Evolutionary conservation across 176 grass and related monocot genomes (phyloP), one percentile per base, ranked within the genome.

Genomic region (Rhynchospora breviuscula): DNA sequence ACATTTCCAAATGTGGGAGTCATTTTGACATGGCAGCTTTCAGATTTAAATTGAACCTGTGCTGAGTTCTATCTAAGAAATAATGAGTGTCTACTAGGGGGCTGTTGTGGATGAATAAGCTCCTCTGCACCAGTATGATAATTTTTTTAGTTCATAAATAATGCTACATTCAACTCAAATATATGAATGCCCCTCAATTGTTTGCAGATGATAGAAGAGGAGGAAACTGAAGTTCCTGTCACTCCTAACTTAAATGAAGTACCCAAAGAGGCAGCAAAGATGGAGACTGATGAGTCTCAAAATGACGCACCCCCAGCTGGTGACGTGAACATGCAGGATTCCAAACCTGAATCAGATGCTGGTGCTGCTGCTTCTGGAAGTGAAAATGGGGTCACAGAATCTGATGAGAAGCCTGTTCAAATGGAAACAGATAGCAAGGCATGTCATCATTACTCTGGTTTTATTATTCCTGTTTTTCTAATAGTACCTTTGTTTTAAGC

Each of bases 391-490:
- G 57, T 81, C 67, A 85, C 84, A 51, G 72, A 87, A 67, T 74
- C 85, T 18, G 90, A 85, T 59, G 91, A 93, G 56, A 99, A 92
- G 80, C 84, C 91, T 81, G 85, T 89, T 68, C 89, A 91, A 22
- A 94, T 96, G 93, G 97, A 99, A 74, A 99, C 93, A 65, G 97
- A 99, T 85, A 70, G 57, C 10, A 99, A 96, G 93, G 97, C 96
- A 49, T 19, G 15, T 46, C 11, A 8, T 74, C 26, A 3, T 64
- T 56, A 8, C 18, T 58, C 8, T 31, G 10, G 11, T 45, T 69
- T 44, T 12, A 25, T 11, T 70, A 47, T 71, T 10, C 18, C n/a
- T 46, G n/a, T 47, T 21, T 71, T 8, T 22, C 10, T 48, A 21
- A 48, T 48, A 10, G 1, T 72, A 7, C 8, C 1, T 75, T 25